Evolutionary conservation across 2,329 filamentous ascomycete species (phyloP).

Genomic region (Aaosphaeria arxii): DNA sequence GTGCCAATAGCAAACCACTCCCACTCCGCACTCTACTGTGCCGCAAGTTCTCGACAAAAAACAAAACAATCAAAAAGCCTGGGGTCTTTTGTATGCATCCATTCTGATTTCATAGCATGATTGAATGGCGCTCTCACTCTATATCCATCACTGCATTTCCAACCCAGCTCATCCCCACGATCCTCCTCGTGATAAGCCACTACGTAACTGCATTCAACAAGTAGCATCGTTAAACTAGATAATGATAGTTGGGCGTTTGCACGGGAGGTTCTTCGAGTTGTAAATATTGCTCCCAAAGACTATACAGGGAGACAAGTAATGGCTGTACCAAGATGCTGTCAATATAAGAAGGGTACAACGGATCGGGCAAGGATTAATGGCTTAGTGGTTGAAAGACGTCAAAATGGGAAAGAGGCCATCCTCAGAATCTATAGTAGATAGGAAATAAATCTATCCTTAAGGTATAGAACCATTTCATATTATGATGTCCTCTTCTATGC

Average conservation of each 20-base stretch:
- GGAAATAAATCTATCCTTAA: too few relatives aligned
- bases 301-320: conserved; percentile 42
- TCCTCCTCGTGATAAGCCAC: not conserved
- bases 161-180: not conserved
- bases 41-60: too few relatives aligned
- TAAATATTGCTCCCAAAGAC: conserved; percentile 31
- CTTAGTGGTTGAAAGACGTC: conserved; percentile 10
- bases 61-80: too few relatives aligned
- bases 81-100: too few relatives aligned
- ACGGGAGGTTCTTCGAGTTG: conserved; percentile 34
- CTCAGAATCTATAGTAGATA: too few relatives aligned
- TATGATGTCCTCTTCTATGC: too few relatives aligned
- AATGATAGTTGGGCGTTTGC: conserved; percentile 28
- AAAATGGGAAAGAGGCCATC: too few relatives aligned
- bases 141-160: not conserved
- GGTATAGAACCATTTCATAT: too few relatives aligned
- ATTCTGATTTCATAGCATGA: too few relatives aligned
- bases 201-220: conserved; percentile 6
- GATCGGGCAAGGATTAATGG: conserved; percentile 35
- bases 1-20: too few relatives aligned
- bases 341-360: conserved; percentile 36
- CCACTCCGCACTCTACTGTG: too few relatives aligned
- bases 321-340: conserved; percentile 43
- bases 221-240: conserved; percentile 45
- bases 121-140: not conserved